phyloP scores from a whole-genome alignment of 192 early-diverging fungal genomes.

The Podila minutissima region DNA sequence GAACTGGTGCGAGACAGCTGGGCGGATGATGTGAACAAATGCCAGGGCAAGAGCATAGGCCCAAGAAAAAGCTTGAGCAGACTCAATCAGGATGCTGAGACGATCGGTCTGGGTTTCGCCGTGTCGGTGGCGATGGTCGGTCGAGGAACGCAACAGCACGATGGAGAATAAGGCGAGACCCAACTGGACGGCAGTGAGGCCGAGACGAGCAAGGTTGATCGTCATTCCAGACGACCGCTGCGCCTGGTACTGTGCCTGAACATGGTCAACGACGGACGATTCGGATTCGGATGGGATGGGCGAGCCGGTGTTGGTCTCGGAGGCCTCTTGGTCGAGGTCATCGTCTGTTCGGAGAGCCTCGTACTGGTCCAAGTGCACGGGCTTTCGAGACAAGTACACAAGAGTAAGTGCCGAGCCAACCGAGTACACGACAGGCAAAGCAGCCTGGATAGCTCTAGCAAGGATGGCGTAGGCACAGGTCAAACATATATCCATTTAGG shows the following conservation, averaged over 20 bases:
- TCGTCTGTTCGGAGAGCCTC: not conserved
- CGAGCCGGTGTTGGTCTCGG: too few species aligned
- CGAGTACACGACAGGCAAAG: conserved; percentile 37
- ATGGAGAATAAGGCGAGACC: conserved; percentile 16
- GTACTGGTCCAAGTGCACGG: conserved; percentile 43
- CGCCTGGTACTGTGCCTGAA: conserved; percentile 16
- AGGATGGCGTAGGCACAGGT: not conserved
- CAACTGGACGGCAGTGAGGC: conserved; percentile 18
- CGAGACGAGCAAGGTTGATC: conserved; percentile 20
- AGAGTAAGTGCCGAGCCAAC: conserved; percentile 19
- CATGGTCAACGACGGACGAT: not conserved
- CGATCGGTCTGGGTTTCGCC: not conserved
- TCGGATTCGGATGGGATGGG: not conserved
- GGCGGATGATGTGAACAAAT: conserved; percentile 16
- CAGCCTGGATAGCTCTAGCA: conserved; percentile 20
- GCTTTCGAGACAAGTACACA: conserved; percentile 34
- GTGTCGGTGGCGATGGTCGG: not conserved
- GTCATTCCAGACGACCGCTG: conserved; percentile 11
- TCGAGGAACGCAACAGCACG: not conserved
- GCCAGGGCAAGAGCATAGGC: conserved; percentile 21
- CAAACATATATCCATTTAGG: too few species aligned
- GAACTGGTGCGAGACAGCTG: conserved; percentile 10
- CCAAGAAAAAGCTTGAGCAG: conserved; percentile 9
- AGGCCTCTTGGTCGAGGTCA: not conserved
- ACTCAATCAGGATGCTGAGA: not conserved